phyloP scores from a whole-genome alignment of 441 rosid species.

The Aquilaria agallochum region DNA sequence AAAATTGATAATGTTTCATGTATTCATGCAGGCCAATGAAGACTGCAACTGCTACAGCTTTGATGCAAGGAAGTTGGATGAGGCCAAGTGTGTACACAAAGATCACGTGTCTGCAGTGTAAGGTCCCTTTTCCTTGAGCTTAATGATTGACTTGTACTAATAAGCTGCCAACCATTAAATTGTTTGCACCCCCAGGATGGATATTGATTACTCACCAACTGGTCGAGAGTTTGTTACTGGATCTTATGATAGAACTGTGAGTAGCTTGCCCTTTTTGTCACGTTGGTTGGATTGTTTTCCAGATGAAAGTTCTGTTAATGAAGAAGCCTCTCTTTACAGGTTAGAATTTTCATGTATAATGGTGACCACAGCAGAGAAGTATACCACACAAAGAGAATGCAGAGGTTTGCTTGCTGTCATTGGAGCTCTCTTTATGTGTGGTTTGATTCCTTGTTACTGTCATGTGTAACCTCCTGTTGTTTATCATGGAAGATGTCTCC shows the following conservation, averaged over 20 bases:
- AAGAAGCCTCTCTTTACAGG: slow-evolving; percentile 29
- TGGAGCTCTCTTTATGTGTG: background rate
- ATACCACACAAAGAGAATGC: slow-evolving; percentile 98
- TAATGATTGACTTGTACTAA: slow-evolving; percentile 2
- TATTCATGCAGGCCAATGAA: slow-evolving; percentile 80
- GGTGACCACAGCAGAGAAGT: slow-evolving; percentile 94
- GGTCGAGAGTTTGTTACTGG: slow-evolving; percentile 98
- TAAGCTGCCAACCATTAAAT: slow-evolving; percentile 2
- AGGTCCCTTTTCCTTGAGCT: slow-evolving; percentile 21
- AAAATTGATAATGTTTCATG: slow-evolving; percentile 6
- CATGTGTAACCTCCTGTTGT: too few species aligned
- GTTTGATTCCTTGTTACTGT: too few species aligned
- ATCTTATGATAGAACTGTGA: slow-evolving; percentile 93
- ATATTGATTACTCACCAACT: slow-evolving; percentile 94
- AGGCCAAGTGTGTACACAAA: slow-evolving; percentile 91
- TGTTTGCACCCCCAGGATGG: slow-evolving; percentile 55
- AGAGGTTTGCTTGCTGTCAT: slow-evolving; percentile 46
- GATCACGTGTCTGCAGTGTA: slow-evolving; percentile 99
- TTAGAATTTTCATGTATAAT: slow-evolving; percentile 81
- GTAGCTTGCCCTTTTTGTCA: slow-evolving; percentile 16
- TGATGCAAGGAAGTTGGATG: slow-evolving; percentile 81
- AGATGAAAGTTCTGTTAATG: background rate
- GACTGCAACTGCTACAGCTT: slow-evolving; percentile 93
- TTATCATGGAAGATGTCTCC: too few species aligned
- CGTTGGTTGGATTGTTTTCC: background rate